phyloP scores from a whole-genome alignment of 345 rosid genomes.

The Cardamine occulta region DNA sequence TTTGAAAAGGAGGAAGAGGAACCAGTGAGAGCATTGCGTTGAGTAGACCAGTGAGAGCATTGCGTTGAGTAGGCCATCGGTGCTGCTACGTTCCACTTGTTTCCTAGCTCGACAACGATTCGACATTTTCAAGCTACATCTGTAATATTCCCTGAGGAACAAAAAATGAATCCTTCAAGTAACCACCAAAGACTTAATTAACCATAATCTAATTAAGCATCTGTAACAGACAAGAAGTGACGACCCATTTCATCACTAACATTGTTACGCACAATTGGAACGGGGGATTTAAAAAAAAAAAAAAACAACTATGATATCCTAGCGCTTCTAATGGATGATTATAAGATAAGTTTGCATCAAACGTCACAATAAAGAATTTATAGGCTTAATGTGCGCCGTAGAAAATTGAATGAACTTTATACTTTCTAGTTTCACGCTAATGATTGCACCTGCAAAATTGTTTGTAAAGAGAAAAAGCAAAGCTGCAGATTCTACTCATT shows the following conservation, averaged over 20 bases:
- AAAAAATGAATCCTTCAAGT: neutral
- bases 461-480: constrained; percentile 4
- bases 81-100: constrained; percentile 68
- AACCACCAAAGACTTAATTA: neutral
- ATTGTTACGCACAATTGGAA: neutral
- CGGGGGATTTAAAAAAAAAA: no score
- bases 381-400: constrained; percentile 26
- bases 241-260: constrained; percentile 6
- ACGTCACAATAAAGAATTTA: constrained; percentile 19
- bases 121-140: constrained; percentile 61
- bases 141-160: constrained; percentile 66
- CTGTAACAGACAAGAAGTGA: neutral
- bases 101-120: constrained; percentile 84
- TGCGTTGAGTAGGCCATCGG: constrained; percentile 80
- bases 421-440: constrained; percentile 11
- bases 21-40: constrained; percentile 69
- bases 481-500: constrained; percentile 12
- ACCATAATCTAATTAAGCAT: neutral
- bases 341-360: constrained; percentile 11
- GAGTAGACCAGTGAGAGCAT: constrained; percentile 72
- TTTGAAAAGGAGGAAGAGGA: constrained; percentile 31
- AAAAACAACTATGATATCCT: neutral
- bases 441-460: constrained; percentile 29
- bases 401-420: constrained; percentile 9
- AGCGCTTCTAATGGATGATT: neutral